Evolutionary conservation across 257 asterid genomes (phyloP).

Genomic region (Lantana camara): DNA sequence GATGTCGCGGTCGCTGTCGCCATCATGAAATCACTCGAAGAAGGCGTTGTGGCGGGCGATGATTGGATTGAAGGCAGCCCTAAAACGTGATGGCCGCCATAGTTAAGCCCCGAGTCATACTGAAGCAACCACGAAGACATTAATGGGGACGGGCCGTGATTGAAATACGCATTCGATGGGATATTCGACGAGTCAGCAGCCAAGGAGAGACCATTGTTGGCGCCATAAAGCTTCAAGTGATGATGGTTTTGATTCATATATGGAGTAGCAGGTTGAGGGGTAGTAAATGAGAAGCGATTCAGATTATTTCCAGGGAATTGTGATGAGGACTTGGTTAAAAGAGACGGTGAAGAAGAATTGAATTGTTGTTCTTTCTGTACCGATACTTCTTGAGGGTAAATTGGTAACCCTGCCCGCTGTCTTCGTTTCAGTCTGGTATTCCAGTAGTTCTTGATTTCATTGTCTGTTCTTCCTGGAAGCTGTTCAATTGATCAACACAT

Average conservation of each 20-base stretch:
- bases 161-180: slow-evolving; percentile 21
- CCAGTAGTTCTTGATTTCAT: slow-evolving; percentile 78
- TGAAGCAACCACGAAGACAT: slow-evolving; percentile 29
- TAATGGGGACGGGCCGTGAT: slow-evolving; percentile 27
- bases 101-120: slow-evolving; percentile 25
- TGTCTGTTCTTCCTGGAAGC: slow-evolving; percentile 80
- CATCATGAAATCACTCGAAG: slow-evolving; percentile 36
- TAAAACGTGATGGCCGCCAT: neutral
- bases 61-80: slow-evolving; percentile 64
- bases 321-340: slow-evolving; percentile 25
- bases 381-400: slow-evolving; percentile 46
- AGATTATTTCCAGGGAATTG: slow-evolving; percentile 19
- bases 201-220: slow-evolving; percentile 37
- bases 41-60: slow-evolving; percentile 35
- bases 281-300: slow-evolving; percentile 1
- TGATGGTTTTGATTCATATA: neutral
- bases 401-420: slow-evolving; percentile 63
- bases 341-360: slow-evolving; percentile 25
- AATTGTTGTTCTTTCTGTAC: slow-evolving; percentile 18
- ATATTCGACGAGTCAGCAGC: slow-evolving; percentile 30
- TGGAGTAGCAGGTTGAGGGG: neutral
- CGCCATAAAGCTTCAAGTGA: slow-evolving; percentile 32
- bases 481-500: slow-evolving; percentile 12
- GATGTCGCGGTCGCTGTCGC: slow-evolving; percentile 27
- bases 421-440: slow-evolving; percentile 72